Conservation (phyloP, 176 grass and related monocot species). For the Oryza meyeriana region DNA sequence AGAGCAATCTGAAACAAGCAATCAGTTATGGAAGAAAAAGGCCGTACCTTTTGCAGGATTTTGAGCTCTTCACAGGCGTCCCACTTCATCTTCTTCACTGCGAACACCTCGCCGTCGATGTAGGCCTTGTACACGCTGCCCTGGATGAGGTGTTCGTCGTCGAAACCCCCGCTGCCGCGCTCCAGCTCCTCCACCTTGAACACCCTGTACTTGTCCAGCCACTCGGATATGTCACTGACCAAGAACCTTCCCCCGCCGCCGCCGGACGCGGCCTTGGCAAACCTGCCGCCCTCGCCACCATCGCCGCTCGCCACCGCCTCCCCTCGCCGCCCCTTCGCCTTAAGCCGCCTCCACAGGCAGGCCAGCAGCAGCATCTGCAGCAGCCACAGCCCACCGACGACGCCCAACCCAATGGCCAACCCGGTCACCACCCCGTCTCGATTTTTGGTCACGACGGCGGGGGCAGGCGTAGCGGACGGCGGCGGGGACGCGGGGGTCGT, state of each 20-base stretch:
- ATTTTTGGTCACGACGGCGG: conserved; percentile 26
- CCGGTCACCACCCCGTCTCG: conserved; percentile 57
- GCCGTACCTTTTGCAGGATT: conserved; percentile 85
- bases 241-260: conserved; percentile 41
- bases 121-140: conserved; percentile 86
- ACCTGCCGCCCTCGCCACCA: conserved; percentile 19
- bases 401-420: conserved; percentile 55
- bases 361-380: conserved; percentile 53
- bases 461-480: conserved; percentile 28
- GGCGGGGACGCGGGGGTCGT: conserved; percentile 29
- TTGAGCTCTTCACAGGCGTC: conserved; percentile 96
- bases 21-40: background rate
- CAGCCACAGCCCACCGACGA: conserved; percentile 51
- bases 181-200: conserved; percentile 77
- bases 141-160: conserved; percentile 56
- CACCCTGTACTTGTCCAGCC: conserved; percentile 94
- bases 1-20: background rate
- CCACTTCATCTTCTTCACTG: conserved; percentile 99
- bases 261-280: conserved; percentile 28
- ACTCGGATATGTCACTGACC: conserved; percentile 76
- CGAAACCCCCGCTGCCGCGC: conserved; percentile 53
- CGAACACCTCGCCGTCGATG: conserved; percentile 75
- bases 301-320: conserved; percentile 30
- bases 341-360: conserved; percentile 47
- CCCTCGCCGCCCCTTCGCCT: conserved; percentile 11